Conservation (phyloP, 352 stramenopile species). For the Phytophthora megakarya region DNA sequence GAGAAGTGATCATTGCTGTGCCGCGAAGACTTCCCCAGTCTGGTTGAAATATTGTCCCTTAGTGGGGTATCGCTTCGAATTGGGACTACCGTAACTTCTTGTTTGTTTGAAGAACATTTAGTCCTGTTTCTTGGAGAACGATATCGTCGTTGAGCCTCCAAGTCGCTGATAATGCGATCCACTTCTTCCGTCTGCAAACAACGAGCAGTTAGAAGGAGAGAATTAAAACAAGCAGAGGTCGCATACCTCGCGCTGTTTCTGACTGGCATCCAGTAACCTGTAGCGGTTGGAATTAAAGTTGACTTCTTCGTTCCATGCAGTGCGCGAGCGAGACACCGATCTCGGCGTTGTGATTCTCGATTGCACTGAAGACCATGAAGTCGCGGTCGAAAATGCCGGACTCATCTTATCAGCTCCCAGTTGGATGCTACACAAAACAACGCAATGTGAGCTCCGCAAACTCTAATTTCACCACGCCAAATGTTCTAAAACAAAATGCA, state of each 20-base stretch:
- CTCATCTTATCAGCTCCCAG: constrained; percentile 15
- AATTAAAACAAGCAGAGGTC: neutral
- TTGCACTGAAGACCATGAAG: constrained; percentile 22
- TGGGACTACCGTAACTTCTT: constrained; percentile 9
- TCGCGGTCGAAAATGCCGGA: constrained; percentile 8
- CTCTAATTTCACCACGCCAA: constrained; percentile 5
- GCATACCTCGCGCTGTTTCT: constrained; percentile 43
- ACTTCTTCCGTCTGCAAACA: constrained; percentile 40
- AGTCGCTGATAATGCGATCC: constrained; percentile 49
- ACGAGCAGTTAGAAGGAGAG: neutral
- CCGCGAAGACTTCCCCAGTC: neutral
- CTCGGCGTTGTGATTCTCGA: constrained; percentile 18
- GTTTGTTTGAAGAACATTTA: constrained; percentile 6
- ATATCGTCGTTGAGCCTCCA: constrained; percentile 32
- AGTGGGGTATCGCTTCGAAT: constrained; percentile 18
- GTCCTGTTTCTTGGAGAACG: constrained; percentile 4
- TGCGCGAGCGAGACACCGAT: constrained; percentile 5
- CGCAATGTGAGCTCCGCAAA: constrained; percentile 1
- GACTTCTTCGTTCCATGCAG: constrained; percentile 16
- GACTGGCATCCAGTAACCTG: constrained; percentile 42
- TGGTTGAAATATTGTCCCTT: constrained; percentile 1
- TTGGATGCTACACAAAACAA: constrained; percentile 9
- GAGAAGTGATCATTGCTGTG: neutral
- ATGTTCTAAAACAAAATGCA: constrained; percentile 22
- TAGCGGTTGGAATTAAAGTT: constrained; percentile 39